phyloP scores from a whole-genome alignment of 2,329 filamentous ascomycete species.

The Albophoma yamanashiensis region DNA sequence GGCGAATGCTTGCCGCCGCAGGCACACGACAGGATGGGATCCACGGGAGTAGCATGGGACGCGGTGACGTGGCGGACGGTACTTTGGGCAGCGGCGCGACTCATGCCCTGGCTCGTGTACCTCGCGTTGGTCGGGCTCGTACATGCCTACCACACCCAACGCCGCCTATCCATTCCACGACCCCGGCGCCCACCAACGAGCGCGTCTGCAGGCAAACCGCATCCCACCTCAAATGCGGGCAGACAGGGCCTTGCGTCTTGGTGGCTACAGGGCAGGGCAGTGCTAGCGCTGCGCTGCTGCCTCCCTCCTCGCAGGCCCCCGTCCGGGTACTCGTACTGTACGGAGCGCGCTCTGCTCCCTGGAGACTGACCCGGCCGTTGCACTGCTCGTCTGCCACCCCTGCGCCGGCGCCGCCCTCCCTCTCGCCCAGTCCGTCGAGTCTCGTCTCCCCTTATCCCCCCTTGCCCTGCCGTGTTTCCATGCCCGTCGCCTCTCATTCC shows the following conservation, averaged over 20 bases:
- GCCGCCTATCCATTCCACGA: background rate
- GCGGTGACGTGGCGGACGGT: background rate
- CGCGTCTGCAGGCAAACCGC: background rate
- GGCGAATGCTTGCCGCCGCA: background rate
- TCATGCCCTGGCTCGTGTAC: background rate
- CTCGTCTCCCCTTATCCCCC: constrained; percentile 6
- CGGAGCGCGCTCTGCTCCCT: background rate
- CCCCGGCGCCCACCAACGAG: background rate
- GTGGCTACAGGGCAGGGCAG: background rate
- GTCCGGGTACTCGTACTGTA: background rate
- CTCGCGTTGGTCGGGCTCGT: background rate
- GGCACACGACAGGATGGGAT: background rate
- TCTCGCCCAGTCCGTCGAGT: constrained; percentile 1
- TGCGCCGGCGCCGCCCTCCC: constrained; percentile 4
- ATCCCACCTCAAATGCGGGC: background rate
- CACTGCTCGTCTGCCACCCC: background rate
- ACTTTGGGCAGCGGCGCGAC: background rate
- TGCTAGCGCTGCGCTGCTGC: background rate
- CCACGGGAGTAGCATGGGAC: background rate
- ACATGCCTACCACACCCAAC: background rate
- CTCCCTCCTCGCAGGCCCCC: background rate
- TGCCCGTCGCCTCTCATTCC: constrained; percentile 13
- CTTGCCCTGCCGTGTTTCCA: constrained; percentile 22
- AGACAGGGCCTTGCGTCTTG: background rate
- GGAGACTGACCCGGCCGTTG: background rate